Evolutionary conservation across 1,284 basidiomycete genomes (phyloP), one percentile per base, ranked within the genome.

Genomic region (Inonotus hispidus): DNA sequence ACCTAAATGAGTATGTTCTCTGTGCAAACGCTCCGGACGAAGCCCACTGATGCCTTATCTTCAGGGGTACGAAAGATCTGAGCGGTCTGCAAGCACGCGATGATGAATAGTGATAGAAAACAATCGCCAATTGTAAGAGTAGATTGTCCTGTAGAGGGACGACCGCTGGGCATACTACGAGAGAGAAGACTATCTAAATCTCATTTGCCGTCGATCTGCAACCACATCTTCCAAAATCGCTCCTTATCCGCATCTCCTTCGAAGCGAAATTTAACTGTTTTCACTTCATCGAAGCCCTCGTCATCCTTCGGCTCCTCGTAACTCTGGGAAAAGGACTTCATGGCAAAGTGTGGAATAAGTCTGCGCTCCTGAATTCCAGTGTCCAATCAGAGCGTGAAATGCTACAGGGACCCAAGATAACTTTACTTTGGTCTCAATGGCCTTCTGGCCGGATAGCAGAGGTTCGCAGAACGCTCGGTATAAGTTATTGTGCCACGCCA

Each of bases 401-500:
- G 27, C 8, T 45, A 23, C 63, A 54, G 59, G 64, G 19, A 2
- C 10, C 14, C 25, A 35, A 1, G 19, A 14, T 27, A 52, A 25
- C 23, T 7, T 2, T 58, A 46, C 63, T 32, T 23, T 53, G 62
- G 59, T 38, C 53, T 58, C 38, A 50, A 41, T 27, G 58, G 32
- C 54, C 27, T 45, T 14, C 52, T 16, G 23, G 38, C 23, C 55
- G 63, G 43, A 47, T 23, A 63, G 25, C 11, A 64, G 41, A 50
- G 61, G 59, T 23, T 37, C 43, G 43, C 64, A 71, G 67, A 79
- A 87, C 37, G 90, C 84, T 32, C 93, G 83, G 70, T 95, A 95
- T 2, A 93, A 71, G 68, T 95, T 95, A 70, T 95, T 95, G 71
- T 96, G 94, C 84, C 87, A 90, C 2, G 92, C 91, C 2, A 96